A percentile compares a stretch with the other conserved stretches of the same genome.
Conservation (phyloP, 805 yeast species). For the Priceomyces castillae region DNA sequence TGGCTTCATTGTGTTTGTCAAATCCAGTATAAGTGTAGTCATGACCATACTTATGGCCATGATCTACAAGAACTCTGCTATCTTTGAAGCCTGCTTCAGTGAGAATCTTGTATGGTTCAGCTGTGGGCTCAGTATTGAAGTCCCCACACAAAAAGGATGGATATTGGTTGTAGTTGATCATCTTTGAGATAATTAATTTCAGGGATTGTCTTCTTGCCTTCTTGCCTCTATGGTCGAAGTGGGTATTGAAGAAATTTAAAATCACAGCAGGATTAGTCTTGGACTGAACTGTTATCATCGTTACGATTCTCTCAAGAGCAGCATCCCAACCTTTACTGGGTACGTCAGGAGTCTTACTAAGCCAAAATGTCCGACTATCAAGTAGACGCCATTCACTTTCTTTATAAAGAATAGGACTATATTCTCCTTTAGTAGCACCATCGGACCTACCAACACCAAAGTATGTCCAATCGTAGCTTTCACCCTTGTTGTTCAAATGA, state of each 20-base stretch:
- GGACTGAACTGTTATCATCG: constrained; percentile 29
- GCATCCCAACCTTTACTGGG: constrained; percentile 49
- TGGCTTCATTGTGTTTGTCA: constrained; percentile 24
- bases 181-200: constrained; percentile 31
- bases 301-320: constrained; percentile 37
- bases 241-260: constrained; percentile 34
- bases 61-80: constrained; percentile 28
- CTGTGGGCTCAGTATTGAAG: constrained; percentile 41
- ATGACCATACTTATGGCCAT: constrained; percentile 39
- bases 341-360: constrained; percentile 23
- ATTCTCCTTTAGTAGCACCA: constrained; percentile 28
- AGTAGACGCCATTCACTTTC: constrained; percentile 22
- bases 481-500: constrained; percentile 17
- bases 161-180: constrained; percentile 27
- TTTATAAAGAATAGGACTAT: constrained; percentile 25
- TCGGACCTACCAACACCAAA: constrained; percentile 32
- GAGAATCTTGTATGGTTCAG: constrained; percentile 40
- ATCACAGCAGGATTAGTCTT: constrained; percentile 17
- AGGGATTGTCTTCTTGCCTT: constrained; percentile 33
- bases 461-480: constrained; percentile 21
- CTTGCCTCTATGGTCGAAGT: constrained; percentile 39
- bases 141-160: constrained; percentile 44
- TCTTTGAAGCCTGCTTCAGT: constrained; percentile 37
- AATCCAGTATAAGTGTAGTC: constrained; percentile 50
- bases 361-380: constrained; percentile 23